Evolutionary conservation across 257 asterid genomes (phyloP).

Genomic region (Nyctanthes arbortristis): DNA sequence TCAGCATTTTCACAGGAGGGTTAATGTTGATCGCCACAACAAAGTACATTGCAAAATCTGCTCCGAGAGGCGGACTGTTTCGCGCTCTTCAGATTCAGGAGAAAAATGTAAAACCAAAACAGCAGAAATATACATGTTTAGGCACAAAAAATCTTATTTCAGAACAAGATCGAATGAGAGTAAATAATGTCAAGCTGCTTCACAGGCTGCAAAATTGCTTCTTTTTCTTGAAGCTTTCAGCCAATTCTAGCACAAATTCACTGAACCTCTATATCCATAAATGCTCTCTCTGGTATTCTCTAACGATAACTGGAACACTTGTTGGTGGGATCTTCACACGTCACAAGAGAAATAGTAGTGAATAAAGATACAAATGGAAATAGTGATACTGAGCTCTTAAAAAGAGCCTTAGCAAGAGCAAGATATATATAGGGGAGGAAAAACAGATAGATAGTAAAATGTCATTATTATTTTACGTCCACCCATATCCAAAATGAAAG

Average conservation of each 20-base stretch:
- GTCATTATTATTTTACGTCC: background rate
- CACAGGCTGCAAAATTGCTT: conserved; percentile 14
- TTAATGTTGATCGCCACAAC: conserved; percentile 15
- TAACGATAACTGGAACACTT: conserved; percentile 84
- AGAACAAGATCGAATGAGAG: conserved; percentile 17
- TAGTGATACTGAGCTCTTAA: background rate
- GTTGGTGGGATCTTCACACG: conserved; percentile 75
- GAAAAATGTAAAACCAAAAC: conserved; percentile 27
- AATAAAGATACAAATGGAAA: background rate
- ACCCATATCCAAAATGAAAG: background rate
- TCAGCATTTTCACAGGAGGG: background rate
- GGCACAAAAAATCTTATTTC: conserved; percentile 24
- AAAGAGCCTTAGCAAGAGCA: background rate
- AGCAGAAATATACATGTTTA: conserved; percentile 8
- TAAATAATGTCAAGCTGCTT: conserved; percentile 9
- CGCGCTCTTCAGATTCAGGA: conserved; percentile 72
- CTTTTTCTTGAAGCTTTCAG: conserved; percentile 9
- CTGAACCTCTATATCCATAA: conserved; percentile 48
- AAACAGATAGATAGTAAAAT: too few relatives aligned
- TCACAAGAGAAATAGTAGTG: conserved; percentile 9
- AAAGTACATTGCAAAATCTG: conserved; percentile 40
- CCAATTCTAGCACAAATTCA: conserved; percentile 11
- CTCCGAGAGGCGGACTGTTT: conserved; percentile 70
- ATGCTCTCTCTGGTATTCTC: conserved; percentile 69
- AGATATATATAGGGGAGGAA: background rate